phyloP scores from a whole-genome alignment of 306 rosid genomes.

The Canavalia ensiformis region DNA sequence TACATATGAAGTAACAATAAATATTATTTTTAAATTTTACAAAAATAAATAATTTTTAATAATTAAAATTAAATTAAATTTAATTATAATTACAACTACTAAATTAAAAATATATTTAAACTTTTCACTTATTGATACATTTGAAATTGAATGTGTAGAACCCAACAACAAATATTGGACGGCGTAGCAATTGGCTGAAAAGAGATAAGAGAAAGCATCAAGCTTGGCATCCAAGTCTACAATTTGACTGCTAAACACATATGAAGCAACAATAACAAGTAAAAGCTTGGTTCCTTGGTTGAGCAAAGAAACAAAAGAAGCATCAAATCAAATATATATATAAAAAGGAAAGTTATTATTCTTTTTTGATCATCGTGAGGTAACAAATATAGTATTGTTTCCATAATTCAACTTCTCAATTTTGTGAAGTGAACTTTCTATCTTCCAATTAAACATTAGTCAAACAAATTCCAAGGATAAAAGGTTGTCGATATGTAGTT shows the following conservation, averaged over 20 bases:
- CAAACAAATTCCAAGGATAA: constrained; percentile 53
- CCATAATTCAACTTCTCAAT: constrained; percentile 30
- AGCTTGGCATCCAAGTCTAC: constrained; percentile 25
- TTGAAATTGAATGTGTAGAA: neutral
- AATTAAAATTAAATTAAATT: too few relatives aligned
- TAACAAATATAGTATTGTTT: constrained; percentile 35
- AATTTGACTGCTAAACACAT: constrained; percentile 36
- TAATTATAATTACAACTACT: too few relatives aligned
- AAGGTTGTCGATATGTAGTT: constrained; percentile 18
- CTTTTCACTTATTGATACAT: too few relatives aligned
- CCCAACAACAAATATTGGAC: neutral
- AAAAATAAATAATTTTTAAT: too few relatives aligned
- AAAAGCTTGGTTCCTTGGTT: constrained; percentile 35
- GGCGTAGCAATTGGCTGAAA: neutral
- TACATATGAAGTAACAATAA: too few relatives aligned
- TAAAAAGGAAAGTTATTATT: constrained; percentile 18
- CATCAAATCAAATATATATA: neutral
- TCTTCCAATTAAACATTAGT: constrained; percentile 60
- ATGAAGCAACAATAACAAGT: constrained; percentile 14
- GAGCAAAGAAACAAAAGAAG: constrained; percentile 8
- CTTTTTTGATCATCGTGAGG: constrained; percentile 10
- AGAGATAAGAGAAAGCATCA: neutral
- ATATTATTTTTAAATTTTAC: too few relatives aligned
- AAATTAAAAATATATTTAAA: too few relatives aligned
- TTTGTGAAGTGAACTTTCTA: constrained; percentile 46